Base-by-base conservation (phyloP, 495 filamentous ascomycete genomes). In the Aeminium ludgeri region DNA sequence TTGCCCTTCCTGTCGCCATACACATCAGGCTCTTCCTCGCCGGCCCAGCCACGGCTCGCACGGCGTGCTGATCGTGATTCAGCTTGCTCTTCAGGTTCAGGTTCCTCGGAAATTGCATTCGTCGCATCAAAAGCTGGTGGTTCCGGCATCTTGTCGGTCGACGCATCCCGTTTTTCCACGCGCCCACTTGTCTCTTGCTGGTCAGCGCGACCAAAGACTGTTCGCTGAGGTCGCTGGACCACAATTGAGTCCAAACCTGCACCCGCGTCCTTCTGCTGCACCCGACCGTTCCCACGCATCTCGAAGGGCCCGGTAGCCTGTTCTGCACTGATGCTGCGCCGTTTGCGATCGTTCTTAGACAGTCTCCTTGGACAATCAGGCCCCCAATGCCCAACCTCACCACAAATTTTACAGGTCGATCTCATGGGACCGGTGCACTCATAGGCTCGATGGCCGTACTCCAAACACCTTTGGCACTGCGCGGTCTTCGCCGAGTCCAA, bases 401-500 rank as follows among this genome's bases (percentile, higher is more conserved):
- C 48, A 18, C 48, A 50, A 34, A 30, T 6, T 16, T 41, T n/a
- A 29, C 48, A 50, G 6, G 7, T 34, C n/a, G 13, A 12, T n/a
- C 13, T 27, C 3, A 12, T 15, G 1, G 40, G 44, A 1, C 18
- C 15, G 2, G 38, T 31, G 33, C 49, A 52, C 1, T 52, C 44
- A 19, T 38, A 27, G 1, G 45, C 50, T 4, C 37, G 12, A 37
- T 53, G 50, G 7, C 46, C 50, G 8, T 18, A 13, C 36, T 49
- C 43, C 8, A 43, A 36, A 34, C 52, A 55, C 11, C 40, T 25
- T 8, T 25, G 23, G 8, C 23, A 25, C 8, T 25, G 23, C 23
- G 8, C 8, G 8, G 23, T 3, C 23, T 25, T 25, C 3, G 23
- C 23, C 3, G 23, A 25, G 23, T 25, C 23, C 23, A 25, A 25